These are phyloP conservation scores for Xylaria multiplex DNA, from an alignment of 2,329 filamentous ascomycete species.

Conservation along the genomic window DNA sequence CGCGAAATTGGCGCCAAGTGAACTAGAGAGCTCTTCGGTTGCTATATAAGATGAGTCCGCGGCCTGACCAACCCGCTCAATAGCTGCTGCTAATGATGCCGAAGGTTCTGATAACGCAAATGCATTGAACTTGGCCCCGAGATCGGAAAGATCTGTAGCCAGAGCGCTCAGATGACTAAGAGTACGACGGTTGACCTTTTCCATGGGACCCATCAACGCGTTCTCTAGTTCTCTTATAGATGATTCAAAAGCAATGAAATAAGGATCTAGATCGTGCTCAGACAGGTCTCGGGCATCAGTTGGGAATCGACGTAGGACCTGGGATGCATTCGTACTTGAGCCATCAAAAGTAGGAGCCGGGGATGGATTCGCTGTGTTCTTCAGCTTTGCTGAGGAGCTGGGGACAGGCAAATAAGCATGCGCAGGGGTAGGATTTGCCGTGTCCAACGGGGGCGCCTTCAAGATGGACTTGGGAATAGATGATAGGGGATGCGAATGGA, in stretches of 20 bases:
- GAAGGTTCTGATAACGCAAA: conserved; percentile 96
- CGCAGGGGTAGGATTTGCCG: conserved; percentile 88
- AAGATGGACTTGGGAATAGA: conserved; percentile 94
- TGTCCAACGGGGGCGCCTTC: conserved; percentile 93
- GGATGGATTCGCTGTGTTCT: conserved; percentile 60
- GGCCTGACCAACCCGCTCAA: conserved; percentile 93
- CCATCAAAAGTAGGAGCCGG: conserved; percentile 49
- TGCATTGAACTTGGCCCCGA: conserved; percentile 95
- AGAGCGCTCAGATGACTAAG: conserved; percentile 85
- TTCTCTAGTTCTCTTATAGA: conserved; percentile 92
- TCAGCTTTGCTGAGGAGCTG: conserved; percentile 85
- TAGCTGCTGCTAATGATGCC: conserved; percentile 86
- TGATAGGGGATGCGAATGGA: conserved; percentile 88
- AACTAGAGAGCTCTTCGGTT: conserved; percentile 88
- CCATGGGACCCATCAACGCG: conserved; percentile 90
- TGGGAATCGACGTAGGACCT: conserved; percentile 82
- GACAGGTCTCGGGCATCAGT: conserved; percentile 78
- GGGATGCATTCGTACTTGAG: conserved; percentile 56
- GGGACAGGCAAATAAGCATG: conserved; percentile 91
- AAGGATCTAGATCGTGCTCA: conserved; percentile 93
- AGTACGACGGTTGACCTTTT: conserved; percentile 93
- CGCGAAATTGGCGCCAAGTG: conserved; percentile 91
- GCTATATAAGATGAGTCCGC: conserved; percentile 96
- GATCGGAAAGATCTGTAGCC: conserved; percentile 87
- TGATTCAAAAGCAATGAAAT: conserved; percentile 92